Evolutionary conservation across 2,329 filamentous ascomycete species (phyloP).

Genomic region (Fusarium sterilihyphosum): DNA sequence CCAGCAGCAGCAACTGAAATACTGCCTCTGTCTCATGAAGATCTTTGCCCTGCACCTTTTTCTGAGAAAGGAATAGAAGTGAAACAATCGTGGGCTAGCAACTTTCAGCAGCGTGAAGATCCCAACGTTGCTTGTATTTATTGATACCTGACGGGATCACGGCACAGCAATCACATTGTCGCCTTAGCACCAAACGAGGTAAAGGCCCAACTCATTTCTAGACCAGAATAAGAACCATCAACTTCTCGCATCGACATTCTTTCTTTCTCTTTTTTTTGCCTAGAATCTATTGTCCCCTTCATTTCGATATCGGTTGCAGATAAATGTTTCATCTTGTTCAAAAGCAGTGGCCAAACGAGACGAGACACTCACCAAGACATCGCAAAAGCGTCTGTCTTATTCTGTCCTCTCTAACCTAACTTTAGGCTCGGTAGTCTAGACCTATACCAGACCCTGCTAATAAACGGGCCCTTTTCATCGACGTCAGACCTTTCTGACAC

Average conservation of each 20-base stretch:
- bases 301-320: not conserved
- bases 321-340: not conserved
- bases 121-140: not conserved
- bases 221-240: constrained; percentile 1
- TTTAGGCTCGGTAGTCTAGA: constrained; percentile 8
- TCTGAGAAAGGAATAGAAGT: not conserved
- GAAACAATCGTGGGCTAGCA: not conserved
- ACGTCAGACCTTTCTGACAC: constrained; percentile 22
- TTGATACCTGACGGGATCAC: constrained; percentile 21
- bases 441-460: not conserved
- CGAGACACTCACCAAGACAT: constrained; percentile 11
- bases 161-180: constrained; percentile 19
- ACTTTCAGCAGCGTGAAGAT: not conserved
- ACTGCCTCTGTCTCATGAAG: not conserved
- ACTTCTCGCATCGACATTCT: not conserved
- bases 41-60: constrained; percentile 9
- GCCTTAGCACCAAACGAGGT: not conserved
- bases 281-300: not conserved
- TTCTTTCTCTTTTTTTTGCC: not conserved
- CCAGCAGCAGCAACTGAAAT: constrained; percentile 18
- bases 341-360: constrained; percentile 6
- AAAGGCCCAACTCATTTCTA: constrained; percentile 7
- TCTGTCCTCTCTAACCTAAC: constrained; percentile 1
- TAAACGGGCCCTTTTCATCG: constrained; percentile 10
- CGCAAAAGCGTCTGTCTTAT: not conserved